Base-by-base conservation (phyloP, 2,329 filamentous ascomycete genomes). In the Ilyonectria sp. region DNA sequence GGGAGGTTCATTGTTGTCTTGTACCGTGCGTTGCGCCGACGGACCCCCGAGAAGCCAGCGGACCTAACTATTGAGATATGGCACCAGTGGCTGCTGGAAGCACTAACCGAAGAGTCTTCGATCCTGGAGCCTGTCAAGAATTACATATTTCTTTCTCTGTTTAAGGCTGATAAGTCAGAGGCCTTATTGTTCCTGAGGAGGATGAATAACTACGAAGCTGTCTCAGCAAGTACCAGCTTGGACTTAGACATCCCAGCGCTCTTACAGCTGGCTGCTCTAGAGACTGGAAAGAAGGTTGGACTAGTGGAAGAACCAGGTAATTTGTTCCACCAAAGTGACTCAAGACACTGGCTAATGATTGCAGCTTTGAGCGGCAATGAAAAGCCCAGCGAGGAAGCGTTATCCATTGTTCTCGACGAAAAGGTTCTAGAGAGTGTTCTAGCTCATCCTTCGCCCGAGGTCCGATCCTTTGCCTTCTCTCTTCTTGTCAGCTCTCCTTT, bases 381-480 rank as follows among this genome's bases (percentile, higher is more conserved):
- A 15, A 66, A 66, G 29, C 37, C 65, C 7, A 61, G 35, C 19
- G 69, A 71, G 15, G 74, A 75, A 70, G 71, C 35, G 6, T 68
- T 56, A 7, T 71, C 75, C 3, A 78, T 85, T 37, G 69, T 79
- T 17, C 73, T 86, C 35, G 74, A 80, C 47, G 79, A 84, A 75
- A 78, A 79, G 65, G 79, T 87, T 2, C 79, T 92, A 8, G 85
- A 87, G 43, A 80, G 76, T 37, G 84, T 91, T 3, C 78, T 92
- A 33, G 82, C 82, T 3, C 86, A 89, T 80, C 85, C 85, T 47
- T 89, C 89, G 74, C 83, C 89, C 73, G 85, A 90, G 69, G 91
- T 95, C 59, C 90, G 94, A 31, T 88, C 94, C 26, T 89, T 94
- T n/a, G 93, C 93, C 0, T 86, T 98, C 43, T 94, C 94, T 31